phyloP scores from a whole-genome alignment of 2,329 filamentous ascomycete species.

The Dactylellina cionopaga region DNA sequence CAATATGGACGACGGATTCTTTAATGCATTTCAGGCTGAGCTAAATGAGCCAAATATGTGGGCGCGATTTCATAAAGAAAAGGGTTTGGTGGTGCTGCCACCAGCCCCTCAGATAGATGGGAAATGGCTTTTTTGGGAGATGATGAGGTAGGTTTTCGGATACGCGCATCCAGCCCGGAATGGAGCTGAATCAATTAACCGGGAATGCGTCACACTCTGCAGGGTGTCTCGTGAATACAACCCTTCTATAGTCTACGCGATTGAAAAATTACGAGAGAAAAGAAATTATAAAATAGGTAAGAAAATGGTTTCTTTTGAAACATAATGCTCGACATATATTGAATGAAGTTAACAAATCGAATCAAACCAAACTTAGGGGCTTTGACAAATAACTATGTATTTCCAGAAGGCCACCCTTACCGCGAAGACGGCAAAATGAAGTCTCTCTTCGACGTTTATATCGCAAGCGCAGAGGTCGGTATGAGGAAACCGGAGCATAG shows the following conservation, averaged over 20 bases:
- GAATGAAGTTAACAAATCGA: neutral
- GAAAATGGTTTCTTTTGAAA: neutral
- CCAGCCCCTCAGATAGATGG: slow-evolving; percentile 78
- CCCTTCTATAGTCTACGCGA: slow-evolving; percentile 86
- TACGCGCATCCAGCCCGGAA: neutral
- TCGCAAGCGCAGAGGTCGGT: slow-evolving; percentile 86
- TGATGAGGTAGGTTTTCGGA: slow-evolving; percentile 79
- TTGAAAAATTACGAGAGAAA: slow-evolving; percentile 72
- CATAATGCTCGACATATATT: too few species aligned
- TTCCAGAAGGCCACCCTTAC: slow-evolving; percentile 77
- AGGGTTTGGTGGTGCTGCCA: slow-evolving; percentile 61
- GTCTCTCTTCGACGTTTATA: slow-evolving; percentile 82
- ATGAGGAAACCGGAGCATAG: slow-evolving; percentile 84
- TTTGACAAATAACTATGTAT: slow-evolving; percentile 88
- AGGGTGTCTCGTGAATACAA: slow-evolving; percentile 64
- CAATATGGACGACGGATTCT: slow-evolving; percentile 78
- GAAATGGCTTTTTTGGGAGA: slow-evolving; percentile 83
- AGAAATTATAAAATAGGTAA: slow-evolving; percentile 72
- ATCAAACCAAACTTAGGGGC: slow-evolving; percentile 62
- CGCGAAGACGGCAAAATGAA: slow-evolving; percentile 67
- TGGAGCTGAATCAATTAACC: slow-evolving; percentile 33
- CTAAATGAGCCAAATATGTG: slow-evolving; percentile 75
- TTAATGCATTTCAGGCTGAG: slow-evolving; percentile 77
- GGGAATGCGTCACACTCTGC: neutral
- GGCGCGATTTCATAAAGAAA: slow-evolving; percentile 69